phyloP scores from a whole-genome alignment of 1,284 basidiomycete genomes.

The Gomphus bonarii region DNA sequence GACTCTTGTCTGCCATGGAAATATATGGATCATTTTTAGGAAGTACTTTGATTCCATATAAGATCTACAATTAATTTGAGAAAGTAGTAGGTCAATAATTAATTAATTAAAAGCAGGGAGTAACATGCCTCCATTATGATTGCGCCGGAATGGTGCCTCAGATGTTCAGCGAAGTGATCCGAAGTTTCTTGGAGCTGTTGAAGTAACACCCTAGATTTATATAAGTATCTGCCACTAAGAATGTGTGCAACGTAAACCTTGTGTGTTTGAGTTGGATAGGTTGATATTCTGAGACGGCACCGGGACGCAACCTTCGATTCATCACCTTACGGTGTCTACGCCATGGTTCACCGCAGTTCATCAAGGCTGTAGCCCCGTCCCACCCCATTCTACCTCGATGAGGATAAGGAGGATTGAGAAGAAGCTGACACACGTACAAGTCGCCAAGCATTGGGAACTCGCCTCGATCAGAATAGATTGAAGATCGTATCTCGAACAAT shows the following conservation, averaged over 20 bases:
- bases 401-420: background rate
- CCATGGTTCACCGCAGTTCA: too few relatives aligned
- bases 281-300: conserved; percentile 6
- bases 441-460: conserved; percentile 5
- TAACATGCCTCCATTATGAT: too few relatives aligned
- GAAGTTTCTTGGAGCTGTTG: background rate
- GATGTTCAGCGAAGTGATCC: background rate
- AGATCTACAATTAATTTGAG: background rate
- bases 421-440: too few relatives aligned
- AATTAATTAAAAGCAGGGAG: background rate
- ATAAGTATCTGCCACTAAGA: background rate
- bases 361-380: conserved; percentile 16
- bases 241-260: background rate
- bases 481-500: conserved; percentile 14
- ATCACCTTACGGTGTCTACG: conserved; percentile 17
- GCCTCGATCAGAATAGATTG: conserved; percentile 14
- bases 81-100: background rate
- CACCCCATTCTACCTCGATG: conserved; percentile 14
- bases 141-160: background rate
- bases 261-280: too few relatives aligned
- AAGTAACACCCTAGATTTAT: background rate
- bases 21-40: too few relatives aligned
- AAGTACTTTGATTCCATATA: conserved; percentile 5
- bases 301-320: background rate
- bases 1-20: too few relatives aligned